Evolutionary conservation across 306 rosid genomes (phyloP).

Genomic region (Quercus rubra): DNA sequence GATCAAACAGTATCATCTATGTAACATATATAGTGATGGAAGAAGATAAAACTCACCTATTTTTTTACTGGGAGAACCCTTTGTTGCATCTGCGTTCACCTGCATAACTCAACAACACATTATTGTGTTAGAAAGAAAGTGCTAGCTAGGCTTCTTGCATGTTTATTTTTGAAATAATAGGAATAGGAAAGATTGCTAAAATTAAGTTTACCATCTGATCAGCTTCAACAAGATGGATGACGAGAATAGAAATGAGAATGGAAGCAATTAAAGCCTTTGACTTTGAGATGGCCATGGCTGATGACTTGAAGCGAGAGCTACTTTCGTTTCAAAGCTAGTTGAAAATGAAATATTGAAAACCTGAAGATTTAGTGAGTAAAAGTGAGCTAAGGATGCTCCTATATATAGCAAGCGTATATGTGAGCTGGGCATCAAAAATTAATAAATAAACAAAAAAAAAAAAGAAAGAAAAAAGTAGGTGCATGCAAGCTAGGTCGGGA

Average conservation of each 20-base stretch:
- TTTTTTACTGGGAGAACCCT: background rate
- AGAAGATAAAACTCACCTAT: background rate
- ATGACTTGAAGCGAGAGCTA: background rate
- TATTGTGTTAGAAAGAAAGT: background rate
- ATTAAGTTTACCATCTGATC: constrained; percentile 15
- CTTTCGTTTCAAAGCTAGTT: background rate
- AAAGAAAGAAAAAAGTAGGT: background rate
- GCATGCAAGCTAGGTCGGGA: background rate
- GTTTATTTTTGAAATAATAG: background rate
- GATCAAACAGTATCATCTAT: background rate
- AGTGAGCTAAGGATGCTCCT: constrained; percentile 21
- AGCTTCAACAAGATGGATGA: constrained; percentile 25
- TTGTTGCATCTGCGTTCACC: background rate
- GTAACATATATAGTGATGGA: background rate
- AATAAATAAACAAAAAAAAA: background rate
- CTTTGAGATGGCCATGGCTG: background rate
- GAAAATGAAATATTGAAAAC: background rate
- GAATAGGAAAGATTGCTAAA: background rate
- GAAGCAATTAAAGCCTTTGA: background rate
- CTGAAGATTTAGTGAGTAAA: background rate
- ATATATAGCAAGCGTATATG: constrained; percentile 43
- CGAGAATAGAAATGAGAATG: constrained; percentile 30
- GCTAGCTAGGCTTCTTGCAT: background rate
- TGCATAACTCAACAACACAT: background rate
- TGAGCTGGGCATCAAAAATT: background rate